Percentiles rank a stretch among this genome's conserved stretches.
These are phyloP conservation scores for Antrodiella citrinella DNA, from an alignment of 768 basidiomycete genomes.

Conservation along the genomic window DNA sequence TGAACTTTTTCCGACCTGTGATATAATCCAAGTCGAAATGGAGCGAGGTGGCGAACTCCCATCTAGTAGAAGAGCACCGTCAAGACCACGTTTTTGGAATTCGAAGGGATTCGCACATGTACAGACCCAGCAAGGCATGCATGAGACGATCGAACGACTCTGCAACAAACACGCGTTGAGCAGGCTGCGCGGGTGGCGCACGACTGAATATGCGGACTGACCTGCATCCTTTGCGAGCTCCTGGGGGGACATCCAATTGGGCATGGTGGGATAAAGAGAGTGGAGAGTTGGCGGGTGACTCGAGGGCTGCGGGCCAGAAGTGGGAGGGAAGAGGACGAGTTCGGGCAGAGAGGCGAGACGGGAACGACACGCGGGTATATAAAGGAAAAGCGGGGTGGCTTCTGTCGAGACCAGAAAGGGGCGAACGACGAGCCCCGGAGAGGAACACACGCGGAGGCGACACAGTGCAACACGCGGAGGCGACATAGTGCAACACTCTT, in stretches of 20 bases:
- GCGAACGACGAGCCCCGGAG: neutral
- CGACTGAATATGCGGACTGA: slow-evolving; percentile 13
- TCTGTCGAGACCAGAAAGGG: neutral
- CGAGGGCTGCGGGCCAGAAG: neutral
- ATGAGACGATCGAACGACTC: slow-evolving; percentile 33
- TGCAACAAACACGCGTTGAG: slow-evolving; percentile 10
- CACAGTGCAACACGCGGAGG: too few species aligned
- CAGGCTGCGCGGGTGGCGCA: neutral
- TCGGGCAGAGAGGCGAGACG: neutral
- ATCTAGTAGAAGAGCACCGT: too few species aligned
- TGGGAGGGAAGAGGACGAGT: neutral
- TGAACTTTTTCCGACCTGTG: slow-evolving; percentile 32
- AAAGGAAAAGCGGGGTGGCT: neutral
- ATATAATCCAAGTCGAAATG: slow-evolving; percentile 36
- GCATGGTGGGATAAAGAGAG: slow-evolving; percentile 22
- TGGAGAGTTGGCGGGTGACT: neutral
- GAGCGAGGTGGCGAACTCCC: slow-evolving; percentile 36
- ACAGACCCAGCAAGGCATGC: slow-evolving; percentile 37
- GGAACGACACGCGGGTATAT: neutral
- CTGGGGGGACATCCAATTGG: slow-evolving; percentile 31
- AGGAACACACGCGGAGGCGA: too few species aligned
- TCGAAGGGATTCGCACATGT: slow-evolving; percentile 34
- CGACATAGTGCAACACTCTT: too few species aligned
- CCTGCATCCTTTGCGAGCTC: slow-evolving; percentile 30
- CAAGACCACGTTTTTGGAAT: too few species aligned